Base-by-base conservation (phyloP, 805 yeast genomes). In the Deakozyma indianensis region DNA sequence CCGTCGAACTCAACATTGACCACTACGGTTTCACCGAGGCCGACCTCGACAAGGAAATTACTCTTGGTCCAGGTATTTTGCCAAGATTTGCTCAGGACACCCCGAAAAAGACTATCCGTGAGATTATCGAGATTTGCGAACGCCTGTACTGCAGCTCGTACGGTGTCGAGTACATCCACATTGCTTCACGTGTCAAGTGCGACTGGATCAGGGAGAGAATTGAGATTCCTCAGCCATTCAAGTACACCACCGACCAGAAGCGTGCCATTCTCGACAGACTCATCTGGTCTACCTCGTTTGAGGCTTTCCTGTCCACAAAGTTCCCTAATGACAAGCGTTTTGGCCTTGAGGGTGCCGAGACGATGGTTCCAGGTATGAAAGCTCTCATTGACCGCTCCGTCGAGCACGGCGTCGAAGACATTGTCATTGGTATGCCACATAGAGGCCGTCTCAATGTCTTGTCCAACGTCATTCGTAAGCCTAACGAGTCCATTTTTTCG, bases 361-460 rank as follows among this genome's bases (percentile, higher is more conserved):
- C 95, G 43, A 83, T 84, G 58, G 84, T 92, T 43, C 97, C 97
- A 41, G 98, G 97, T 71, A 80, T 92, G 74, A 92, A 92, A 72
- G 83, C 96, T 43, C 66, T 92, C 62, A 87, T 92, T 62, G 99
- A 92, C 67, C 80, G 87, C 54, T 75, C 95, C 41, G 97, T 88
- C 43, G 66, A 59, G 40, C 69, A 71, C 50, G 99, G 99, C 57
- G 81, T 90, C 45, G 96, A 88, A 68, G 97, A 90, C 64, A 80
- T 92, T 50, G 94, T 90, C 58, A 82, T 92, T 57, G 99, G 99
- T 71, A 92, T 92, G 97, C 96, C 99, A 45, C 99, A 92, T 69
- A 84, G 99, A 76, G 99, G 99, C 69, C 81, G 99, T 72, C 74
- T 92, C 59, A 92, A 92, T 67, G 88, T 92, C 81, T 77, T 92